Percentiles rank a stretch among this genome's conserved stretches.
Evolutionary conservation across 257 asterid species (phyloP).

Genomic region (Solanum chilense): DNA sequence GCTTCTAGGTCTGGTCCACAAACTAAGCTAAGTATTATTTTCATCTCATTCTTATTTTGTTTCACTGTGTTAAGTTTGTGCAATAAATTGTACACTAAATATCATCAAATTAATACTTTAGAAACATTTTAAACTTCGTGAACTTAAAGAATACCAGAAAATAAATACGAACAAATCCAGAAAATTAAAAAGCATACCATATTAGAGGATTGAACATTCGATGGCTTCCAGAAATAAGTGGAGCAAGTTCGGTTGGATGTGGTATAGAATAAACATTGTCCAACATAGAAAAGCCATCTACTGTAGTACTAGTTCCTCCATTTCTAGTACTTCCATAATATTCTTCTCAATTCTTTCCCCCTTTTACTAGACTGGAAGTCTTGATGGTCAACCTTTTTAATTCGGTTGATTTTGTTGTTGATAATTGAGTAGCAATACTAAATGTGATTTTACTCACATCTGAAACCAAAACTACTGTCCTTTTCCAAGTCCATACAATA

Average conservation of each 20-base stretch:
- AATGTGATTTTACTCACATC: neutral
- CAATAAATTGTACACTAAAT: no score
- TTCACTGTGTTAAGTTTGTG: no score
- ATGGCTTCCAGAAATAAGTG: no score
- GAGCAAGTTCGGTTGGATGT: neutral
- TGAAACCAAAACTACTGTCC: neutral
- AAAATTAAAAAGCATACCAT: neutral
- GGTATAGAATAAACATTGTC: neutral
- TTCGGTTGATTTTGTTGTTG: neutral
- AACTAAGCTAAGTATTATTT: neutral
- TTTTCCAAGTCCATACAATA: no score
- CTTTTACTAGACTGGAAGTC: no score
- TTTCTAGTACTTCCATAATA: no score
- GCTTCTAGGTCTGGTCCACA: neutral
- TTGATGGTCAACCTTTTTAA: no score
- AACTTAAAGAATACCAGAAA: neutral
- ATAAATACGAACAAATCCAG: neutral
- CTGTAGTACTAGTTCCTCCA: no score
- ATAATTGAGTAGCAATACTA: neutral
- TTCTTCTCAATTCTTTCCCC: no score
- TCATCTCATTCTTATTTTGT: neutral
- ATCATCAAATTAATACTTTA: no score
- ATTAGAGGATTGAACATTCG: neutral
- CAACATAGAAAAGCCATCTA: no score
- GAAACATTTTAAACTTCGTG: no score